Percentiles rank a stretch among this genome's conserved stretches.
Conservation (phyloP, 495 filamentous ascomycete species). For the Diplogelasinospora grovesii region DNA sequence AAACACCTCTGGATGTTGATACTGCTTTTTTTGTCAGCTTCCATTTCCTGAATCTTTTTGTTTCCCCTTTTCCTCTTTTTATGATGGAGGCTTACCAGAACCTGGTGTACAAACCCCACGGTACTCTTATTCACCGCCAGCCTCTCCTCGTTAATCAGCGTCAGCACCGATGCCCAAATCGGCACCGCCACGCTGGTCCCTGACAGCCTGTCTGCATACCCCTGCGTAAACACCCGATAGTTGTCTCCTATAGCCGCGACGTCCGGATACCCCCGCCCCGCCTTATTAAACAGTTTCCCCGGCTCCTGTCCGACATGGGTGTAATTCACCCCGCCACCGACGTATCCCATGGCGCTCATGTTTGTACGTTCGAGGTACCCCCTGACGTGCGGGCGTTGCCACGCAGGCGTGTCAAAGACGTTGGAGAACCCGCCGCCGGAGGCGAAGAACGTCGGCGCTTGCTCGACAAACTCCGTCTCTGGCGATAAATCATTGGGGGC, state of each 20-base stretch:
- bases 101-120: constrained; percentile 41
- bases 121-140: constrained; percentile 43
- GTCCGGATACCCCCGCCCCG: constrained; percentile 59
- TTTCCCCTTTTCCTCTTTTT: neutral
- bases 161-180: constrained; percentile 50
- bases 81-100: constrained; percentile 49
- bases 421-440: constrained; percentile 67
- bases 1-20: constrained; percentile 53
- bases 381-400: constrained; percentile 49
- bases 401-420: constrained; percentile 53
- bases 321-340: constrained; percentile 15
- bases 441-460: constrained; percentile 39
- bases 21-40: constrained; percentile 23
- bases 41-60: too few species aligned
- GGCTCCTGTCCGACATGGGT: constrained; percentile 17
- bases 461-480: constrained; percentile 34
- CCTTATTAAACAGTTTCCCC: constrained; percentile 49
- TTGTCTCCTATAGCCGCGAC: constrained; percentile 59
- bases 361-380: constrained; percentile 48
- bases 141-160: constrained; percentile 56
- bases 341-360: constrained; percentile 29
- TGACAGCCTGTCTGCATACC: constrained; percentile 34
- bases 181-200: constrained; percentile 57
- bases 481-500: constrained; percentile 21
- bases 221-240: constrained; percentile 41